Base-by-base conservation (phyloP, 345 rosid species). In the Brassica rapa region DNA sequence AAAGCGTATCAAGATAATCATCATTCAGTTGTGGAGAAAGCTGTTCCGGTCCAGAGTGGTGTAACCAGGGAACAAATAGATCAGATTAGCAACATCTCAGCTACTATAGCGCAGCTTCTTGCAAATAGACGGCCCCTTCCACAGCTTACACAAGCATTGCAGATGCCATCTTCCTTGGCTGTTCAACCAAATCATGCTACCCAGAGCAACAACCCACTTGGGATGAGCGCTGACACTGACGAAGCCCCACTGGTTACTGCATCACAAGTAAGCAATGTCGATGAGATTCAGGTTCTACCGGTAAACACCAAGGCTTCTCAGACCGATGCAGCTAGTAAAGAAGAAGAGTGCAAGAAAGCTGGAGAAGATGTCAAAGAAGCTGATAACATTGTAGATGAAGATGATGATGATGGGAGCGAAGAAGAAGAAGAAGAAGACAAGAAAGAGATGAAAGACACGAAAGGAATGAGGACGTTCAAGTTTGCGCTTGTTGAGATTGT, bases 401-500 rank as follows among this genome's bases (percentile, higher is more conserved):
- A 83, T 80, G 86, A 70, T 74, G 85, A 72, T 29, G 91, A 87
- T 4, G 61, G 10, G 11, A 24, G 83, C 79, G 88, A 60, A n/a
- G 86, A 70, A 3, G 72, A 49, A 27, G 79, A 56, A 29, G 80
- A 71, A 4, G 59, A 76, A 2, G 77, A 60, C 2, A 41, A 72
- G 10, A 94, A 86, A 66, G 77, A 82, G 80, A 80, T 88, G 80
- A 91, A 89, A 85, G 99, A 90, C 61, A 56, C 55, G 4, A 93
- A 90, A 86, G 89, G 84, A 35, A 64, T 84, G 70, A 91, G 92
- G 25, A 88, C 89, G 11, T 95, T 95, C 82, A 95, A 95, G 81
- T 95, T 93, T 89, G 87, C 97, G 2, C 88, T 93, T 0, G 97
- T 88, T 14, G 98, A 91, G 86, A 86, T 84, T 73, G 93, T 90